Evolutionary conservation across 169 alveolate species (phyloP), one percentile per base, ranked within the genome.

Genomic region (Cryptosporidium ubiquitum): DNA sequence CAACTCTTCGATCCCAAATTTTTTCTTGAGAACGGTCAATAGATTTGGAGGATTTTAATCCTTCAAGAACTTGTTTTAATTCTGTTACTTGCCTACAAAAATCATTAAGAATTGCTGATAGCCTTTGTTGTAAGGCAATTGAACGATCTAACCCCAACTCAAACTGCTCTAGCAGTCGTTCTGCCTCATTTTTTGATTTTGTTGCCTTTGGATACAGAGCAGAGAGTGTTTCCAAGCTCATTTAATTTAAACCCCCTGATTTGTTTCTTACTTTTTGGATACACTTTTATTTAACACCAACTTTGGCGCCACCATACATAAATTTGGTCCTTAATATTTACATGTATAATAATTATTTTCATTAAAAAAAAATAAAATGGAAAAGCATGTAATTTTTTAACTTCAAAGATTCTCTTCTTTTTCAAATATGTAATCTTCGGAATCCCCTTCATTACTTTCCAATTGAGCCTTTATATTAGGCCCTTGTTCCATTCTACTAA

Each of bases 121-220:
- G 26, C 47, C 89, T 79, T 33, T 79, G 89, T 37, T 79, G 89
- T 18, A 64, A 42, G 16, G 89, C 58, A 26, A 79, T 79, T 18
- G 89, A 79, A 61, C 89, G 89, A 79, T 79, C 89, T 23, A 79
- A 10, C 40, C 89, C 89, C 29, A 79, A 44, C 69, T 79, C 89
- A 64, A 79, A 79, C 40, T 79, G 71, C 64, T 79, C 89, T 18
- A 79, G 68, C 71, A 79, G 68, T 16, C 89, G 35, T 47, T 79
- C 89, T 20, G 66, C 75, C 74, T 79, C 89, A 79, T 79, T 37
- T 37, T 79, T 79, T 3, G 89, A 58, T n/a, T 64, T 60, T 10
- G 73, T 79, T 16, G 89, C 89, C 75, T 79, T 79, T 79, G 89
- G 89, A 29, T 79, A 79, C 57, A 79, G 44, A 31, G 66, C 52